phyloP scores from a whole-genome alignment of 768 basidiomycete species.

The Coprinopsis cinerea region DNA sequence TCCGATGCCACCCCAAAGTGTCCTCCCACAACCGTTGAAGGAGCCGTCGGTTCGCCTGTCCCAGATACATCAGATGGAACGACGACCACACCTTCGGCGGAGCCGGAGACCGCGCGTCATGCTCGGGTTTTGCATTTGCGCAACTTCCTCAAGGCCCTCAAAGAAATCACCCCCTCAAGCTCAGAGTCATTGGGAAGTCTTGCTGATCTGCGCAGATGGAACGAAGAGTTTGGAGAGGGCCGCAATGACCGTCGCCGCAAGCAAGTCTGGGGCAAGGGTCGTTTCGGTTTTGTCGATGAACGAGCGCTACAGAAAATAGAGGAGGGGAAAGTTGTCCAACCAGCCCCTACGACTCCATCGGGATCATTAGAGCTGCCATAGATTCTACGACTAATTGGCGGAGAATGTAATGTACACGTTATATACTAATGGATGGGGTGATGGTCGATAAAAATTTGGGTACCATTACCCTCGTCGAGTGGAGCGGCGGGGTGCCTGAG shows the following conservation, averaged over 20 bases:
- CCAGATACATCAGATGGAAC: constrained; percentile 7
- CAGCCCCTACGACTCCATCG: constrained; percentile 6
- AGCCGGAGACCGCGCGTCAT: constrained; percentile 11
- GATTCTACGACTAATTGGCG: not conserved
- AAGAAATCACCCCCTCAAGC: constrained; percentile 85
- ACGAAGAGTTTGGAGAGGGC: constrained; percentile 92
- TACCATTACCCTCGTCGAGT: constrained; percentile 16
- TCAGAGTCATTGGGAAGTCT: constrained; percentile 78
- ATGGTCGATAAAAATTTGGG: not conserved
- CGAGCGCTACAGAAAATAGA: constrained; percentile 23
- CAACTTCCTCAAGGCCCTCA: constrained; percentile 81
- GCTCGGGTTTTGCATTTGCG: constrained; percentile 25
- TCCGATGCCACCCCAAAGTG: constrained; percentile 1
- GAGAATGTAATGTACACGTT: constrained; percentile 3
- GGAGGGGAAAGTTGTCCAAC: constrained; percentile 39
- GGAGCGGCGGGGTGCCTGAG: constrained; percentile 21
- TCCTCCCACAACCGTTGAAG: constrained; percentile 1
- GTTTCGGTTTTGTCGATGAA: constrained; percentile 75
- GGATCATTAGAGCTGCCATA: not conserved
- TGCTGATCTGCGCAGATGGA: constrained; percentile 78
- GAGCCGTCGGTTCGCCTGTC: not conserved
- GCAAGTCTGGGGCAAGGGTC: constrained; percentile 82
- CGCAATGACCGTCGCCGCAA: constrained; percentile 55
- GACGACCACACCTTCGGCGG: constrained; percentile 5
- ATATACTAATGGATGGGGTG: not conserved